phyloP scores from a whole-genome alignment of 768 basidiomycete genomes.

The Phylloporus rhodoxanthus region DNA sequence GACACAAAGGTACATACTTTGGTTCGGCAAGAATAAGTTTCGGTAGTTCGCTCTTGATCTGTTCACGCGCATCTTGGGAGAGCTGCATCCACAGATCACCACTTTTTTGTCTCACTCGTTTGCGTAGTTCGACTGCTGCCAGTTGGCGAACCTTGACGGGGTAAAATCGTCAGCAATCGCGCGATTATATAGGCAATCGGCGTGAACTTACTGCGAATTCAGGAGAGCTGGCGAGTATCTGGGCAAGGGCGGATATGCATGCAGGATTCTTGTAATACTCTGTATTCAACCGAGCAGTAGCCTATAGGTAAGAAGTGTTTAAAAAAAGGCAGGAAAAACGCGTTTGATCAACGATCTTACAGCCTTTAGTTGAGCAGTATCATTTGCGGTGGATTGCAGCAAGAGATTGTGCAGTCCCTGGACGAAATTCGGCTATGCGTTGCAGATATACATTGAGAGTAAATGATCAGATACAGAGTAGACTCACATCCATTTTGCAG shows the following conservation, averaged over 20 bases:
- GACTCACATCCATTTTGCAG: conserved; percentile 29
- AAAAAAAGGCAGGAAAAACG: conserved; percentile 15
- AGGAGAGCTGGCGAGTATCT: conserved; percentile 80
- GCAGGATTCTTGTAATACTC: conserved; percentile 88
- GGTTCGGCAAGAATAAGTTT: conserved; percentile 71
- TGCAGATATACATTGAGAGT: conserved; percentile 1
- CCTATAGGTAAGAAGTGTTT: conserved; percentile 42
- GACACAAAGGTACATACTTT: conserved; percentile 45
- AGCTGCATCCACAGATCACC: conserved; percentile 78
- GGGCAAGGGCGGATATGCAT: conserved; percentile 88
- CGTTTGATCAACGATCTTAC: conserved; percentile 46
- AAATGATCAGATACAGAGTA: neutral
- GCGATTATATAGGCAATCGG: conserved; percentile 6
- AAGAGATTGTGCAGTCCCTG: conserved; percentile 83
- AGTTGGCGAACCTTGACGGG: conserved; percentile 81
- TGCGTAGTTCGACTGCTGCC: conserved; percentile 92
- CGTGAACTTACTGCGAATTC: conserved; percentile 64
- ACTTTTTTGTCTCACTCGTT: conserved; percentile 77
- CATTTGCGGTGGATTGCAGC: conserved; percentile 71
- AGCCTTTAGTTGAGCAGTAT: conserved; percentile 84
- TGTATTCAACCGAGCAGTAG: conserved; percentile 84
- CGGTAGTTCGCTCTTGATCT: conserved; percentile 82
- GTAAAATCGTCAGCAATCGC: conserved; percentile 3
- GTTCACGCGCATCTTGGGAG: conserved; percentile 58
- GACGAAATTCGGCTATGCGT: conserved; percentile 58